These are phyloP conservation scores for Pisolithus microcarpus DNA, from an alignment of 768 basidiomycete species.

Conservation along the genomic window DNA sequence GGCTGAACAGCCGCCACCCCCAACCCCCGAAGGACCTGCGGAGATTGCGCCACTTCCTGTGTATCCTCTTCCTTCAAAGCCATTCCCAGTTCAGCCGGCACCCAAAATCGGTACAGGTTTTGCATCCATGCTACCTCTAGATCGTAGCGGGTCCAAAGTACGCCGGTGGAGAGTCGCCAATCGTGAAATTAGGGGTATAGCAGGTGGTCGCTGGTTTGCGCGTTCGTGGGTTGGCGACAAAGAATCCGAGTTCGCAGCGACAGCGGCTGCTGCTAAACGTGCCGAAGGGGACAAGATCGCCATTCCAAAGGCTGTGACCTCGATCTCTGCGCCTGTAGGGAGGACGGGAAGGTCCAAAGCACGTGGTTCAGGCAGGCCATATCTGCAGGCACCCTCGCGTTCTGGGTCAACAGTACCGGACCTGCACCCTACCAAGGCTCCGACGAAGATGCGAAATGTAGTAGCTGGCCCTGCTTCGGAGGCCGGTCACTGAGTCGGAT, in stretches of 20 bases:
- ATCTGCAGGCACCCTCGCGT: conserved; percentile 51
- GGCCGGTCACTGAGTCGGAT: conserved; percentile 43
- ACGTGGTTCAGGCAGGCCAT: conserved; percentile 31
- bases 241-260: conserved; percentile 55
- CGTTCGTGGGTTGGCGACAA: conserved; percentile 81
- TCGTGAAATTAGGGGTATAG: conserved; percentile 75
- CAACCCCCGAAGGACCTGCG: conserved; percentile 27
- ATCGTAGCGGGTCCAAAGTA: conserved; percentile 52
- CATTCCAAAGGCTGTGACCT: conserved; percentile 33
- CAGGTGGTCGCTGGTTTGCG: conserved; percentile 76
- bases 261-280: conserved; percentile 24
- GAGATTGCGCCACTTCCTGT: conserved; percentile 58
- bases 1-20: conserved; percentile 21
- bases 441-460: conserved; percentile 64
- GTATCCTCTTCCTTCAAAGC: conserved; percentile 76
- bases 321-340: conserved; percentile 42
- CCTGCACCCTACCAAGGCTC: conserved; percentile 38
- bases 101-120: conserved; percentile 71
- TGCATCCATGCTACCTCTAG: conserved; percentile 59
- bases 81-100: conserved; percentile 74
- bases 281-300: conserved; percentile 23
- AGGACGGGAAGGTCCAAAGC: conserved; percentile 39
- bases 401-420: conserved; percentile 49
- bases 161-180: conserved; percentile 70
- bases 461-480: conserved; percentile 46